Conservation (phyloP, 192 early-diverging fungal genomes). For the Fimicolochytrium jonesii region DNA sequence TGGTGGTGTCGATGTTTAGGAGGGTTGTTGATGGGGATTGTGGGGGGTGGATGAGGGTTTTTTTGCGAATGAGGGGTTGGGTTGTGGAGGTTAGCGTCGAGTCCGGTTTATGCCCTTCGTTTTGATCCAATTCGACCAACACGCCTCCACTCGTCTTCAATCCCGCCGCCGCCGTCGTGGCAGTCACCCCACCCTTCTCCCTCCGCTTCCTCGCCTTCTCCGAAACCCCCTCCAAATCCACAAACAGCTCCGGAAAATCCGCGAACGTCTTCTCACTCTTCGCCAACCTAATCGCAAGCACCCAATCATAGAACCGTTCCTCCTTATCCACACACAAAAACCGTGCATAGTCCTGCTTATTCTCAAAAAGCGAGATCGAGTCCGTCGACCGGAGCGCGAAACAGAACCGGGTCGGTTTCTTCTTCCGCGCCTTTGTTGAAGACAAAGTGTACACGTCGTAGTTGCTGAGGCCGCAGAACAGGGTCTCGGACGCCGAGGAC, state of each 20-base stretch:
- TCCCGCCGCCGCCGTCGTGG: background rate
- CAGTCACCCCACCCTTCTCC: background rate
- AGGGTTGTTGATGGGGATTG: background rate
- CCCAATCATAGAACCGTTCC: slow-evolving; percentile 70
- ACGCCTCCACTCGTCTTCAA: too few species aligned
- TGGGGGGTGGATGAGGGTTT: background rate
- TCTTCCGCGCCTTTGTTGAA: slow-evolving; percentile 45
- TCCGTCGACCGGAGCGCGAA: slow-evolving; percentile 83
- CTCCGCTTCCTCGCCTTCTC: slow-evolving; percentile 12
- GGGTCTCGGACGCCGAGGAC: slow-evolving; percentile 17
- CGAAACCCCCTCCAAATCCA: slow-evolving; percentile 32
- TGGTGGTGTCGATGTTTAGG: background rate
- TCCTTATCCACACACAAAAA: slow-evolving; percentile 64
- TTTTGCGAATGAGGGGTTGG: background rate
- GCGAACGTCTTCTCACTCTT: slow-evolving; percentile 49
- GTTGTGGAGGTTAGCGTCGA: background rate
- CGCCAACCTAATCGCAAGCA: slow-evolving; percentile 60
- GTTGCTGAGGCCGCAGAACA: slow-evolving; percentile 54
- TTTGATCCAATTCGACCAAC: too few species aligned
- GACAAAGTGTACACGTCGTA: slow-evolving; percentile 85
- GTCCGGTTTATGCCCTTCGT: background rate
- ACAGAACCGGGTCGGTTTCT: slow-evolving; percentile 72
- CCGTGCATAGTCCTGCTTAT: slow-evolving; percentile 76
- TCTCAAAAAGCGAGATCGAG: slow-evolving; percentile 74
- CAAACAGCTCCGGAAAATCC: slow-evolving; percentile 42